phyloP scores from a whole-genome alignment of 164 flowering plant species.

The Umbilicus rupestris region DNA sequence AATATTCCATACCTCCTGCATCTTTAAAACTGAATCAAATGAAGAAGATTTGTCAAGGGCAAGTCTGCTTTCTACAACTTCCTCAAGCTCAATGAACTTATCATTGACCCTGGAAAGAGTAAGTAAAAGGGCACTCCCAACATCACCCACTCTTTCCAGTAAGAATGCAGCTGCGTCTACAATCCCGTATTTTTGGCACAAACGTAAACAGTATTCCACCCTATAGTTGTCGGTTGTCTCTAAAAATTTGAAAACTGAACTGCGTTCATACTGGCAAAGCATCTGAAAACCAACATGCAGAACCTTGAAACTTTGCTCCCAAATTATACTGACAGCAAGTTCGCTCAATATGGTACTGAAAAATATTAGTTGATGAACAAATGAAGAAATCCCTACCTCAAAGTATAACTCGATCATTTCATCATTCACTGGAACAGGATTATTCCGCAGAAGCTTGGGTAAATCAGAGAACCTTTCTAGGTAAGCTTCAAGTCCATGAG shows the following conservation, averaged over 20 bases:
- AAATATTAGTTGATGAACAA: neutral
- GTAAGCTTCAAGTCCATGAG: conserved; percentile 37
- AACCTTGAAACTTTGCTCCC: neutral
- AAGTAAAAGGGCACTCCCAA: conserved; percentile 78
- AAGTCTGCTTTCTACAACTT: conserved; percentile 30
- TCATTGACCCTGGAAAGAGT: conserved; percentile 59
- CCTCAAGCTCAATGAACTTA: conserved; percentile 48
- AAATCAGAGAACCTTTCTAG: conserved; percentile 50
- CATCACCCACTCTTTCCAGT: conserved; percentile 93
- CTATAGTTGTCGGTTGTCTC: conserved; percentile 90
- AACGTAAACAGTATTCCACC: conserved; percentile 77
- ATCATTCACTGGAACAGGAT: conserved; percentile 62
- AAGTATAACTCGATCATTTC: conserved; percentile 77
- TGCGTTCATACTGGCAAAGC: conserved; percentile 69
- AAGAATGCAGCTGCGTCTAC: conserved; percentile 91
- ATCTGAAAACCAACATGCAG: conserved; percentile 46
- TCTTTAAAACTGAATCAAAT: conserved; percentile 25
- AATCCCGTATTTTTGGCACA: conserved; percentile 81
- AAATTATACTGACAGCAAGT: neutral
- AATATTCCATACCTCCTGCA: conserved; percentile 50
- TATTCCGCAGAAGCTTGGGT: conserved; percentile 51
- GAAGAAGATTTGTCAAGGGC: conserved; percentile 16
- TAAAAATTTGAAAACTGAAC: conserved; percentile 79
- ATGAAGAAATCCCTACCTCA: conserved; percentile 44
- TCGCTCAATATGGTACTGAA: neutral